A percentile compares a stretch with the other conserved stretches of the same genome.
These are phyloP conservation scores for Ustilago sp. DNA, from an alignment of 1,284 basidiomycete genomes.

Conservation along the genomic window DNA sequence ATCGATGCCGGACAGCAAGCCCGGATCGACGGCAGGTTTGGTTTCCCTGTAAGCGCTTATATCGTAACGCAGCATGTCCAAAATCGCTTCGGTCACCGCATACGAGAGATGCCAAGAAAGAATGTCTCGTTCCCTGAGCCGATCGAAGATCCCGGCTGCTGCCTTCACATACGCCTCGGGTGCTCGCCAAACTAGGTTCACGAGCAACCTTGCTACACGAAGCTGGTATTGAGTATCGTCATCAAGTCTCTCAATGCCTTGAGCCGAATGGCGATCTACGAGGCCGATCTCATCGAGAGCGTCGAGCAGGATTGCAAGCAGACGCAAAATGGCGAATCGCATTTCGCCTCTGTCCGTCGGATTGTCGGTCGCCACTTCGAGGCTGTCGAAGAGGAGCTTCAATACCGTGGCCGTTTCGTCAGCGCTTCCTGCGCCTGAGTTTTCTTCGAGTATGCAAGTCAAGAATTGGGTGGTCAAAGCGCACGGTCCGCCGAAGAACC, in stretches of 20 bases:
- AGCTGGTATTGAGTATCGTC: neutral
- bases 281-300: slow-evolving; percentile 7
- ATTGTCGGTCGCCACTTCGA: slow-evolving; percentile 3
- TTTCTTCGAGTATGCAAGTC: neutral
- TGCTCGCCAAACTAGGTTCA: slow-evolving; percentile 14
- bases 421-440: neutral
- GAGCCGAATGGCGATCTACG: neutral
- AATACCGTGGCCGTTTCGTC: neutral
- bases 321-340: neutral
- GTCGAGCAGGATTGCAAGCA: slow-evolving; percentile 29
- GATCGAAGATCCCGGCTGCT: slow-evolving; percentile 17
- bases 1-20: too few relatives aligned
- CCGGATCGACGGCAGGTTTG: too few relatives aligned
- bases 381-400: slow-evolving; percentile 11
- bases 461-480: slow-evolving; percentile 15
- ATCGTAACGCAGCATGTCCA: neutral
- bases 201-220: neutral
- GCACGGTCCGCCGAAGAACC: slow-evolving; percentile 12
- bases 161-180: neutral
- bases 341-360: neutral
- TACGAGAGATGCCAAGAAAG: neutral
- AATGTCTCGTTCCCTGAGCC: neutral
- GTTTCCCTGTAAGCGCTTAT: too few relatives aligned
- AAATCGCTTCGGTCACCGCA: neutral
- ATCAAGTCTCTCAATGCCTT: too few relatives aligned